phyloP scores from a whole-genome alignment of 768 basidiomycete genomes.

The Leccinum incarnatum region DNA sequence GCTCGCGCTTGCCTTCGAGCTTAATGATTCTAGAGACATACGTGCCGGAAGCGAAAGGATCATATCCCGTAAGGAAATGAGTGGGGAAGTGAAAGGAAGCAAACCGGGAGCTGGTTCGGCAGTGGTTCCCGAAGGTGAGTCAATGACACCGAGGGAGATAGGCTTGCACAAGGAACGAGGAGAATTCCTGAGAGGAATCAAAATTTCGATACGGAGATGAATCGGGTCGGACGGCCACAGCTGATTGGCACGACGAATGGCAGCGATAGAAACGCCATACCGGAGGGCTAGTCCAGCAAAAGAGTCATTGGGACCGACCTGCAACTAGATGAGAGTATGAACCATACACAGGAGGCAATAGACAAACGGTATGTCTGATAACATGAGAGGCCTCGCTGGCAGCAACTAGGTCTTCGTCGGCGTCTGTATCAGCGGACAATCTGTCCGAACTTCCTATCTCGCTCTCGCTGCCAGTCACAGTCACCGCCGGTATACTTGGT shows the following conservation, averaged over 20 bases:
- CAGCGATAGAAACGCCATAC: slow-evolving; percentile 82
- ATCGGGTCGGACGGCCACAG: slow-evolving; percentile 93
- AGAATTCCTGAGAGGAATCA: slow-evolving; percentile 53
- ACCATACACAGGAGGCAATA: neutral
- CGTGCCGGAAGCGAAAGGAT: slow-evolving; percentile 29
- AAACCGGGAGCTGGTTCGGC: neutral
- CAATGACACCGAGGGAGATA: neutral
- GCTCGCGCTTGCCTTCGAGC: slow-evolving; percentile 25
- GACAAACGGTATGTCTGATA: slow-evolving; percentile 21
- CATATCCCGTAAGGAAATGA: slow-evolving; percentile 20
- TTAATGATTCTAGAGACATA: slow-evolving; percentile 30
- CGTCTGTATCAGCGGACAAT: neutral
- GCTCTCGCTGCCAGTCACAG: neutral
- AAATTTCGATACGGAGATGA: slow-evolving; percentile 78
- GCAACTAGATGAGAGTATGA: slow-evolving; percentile 3
- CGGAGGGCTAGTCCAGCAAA: slow-evolving; percentile 84
- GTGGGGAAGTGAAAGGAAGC: slow-evolving; percentile 16
- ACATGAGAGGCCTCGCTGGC: neutral
- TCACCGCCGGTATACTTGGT: neutral
- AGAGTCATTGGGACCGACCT: slow-evolving; percentile 77
- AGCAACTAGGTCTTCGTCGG: neutral
- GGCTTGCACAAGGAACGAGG: slow-evolving; percentile 6
- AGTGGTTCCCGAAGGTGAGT: neutral
- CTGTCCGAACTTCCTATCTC: slow-evolving; percentile 1
- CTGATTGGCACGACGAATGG: slow-evolving; percentile 84